These are phyloP conservation scores for Escovopsis sp. DNA, from an alignment of 2,329 filamentous ascomycete species.

Conservation along the genomic window DNA sequence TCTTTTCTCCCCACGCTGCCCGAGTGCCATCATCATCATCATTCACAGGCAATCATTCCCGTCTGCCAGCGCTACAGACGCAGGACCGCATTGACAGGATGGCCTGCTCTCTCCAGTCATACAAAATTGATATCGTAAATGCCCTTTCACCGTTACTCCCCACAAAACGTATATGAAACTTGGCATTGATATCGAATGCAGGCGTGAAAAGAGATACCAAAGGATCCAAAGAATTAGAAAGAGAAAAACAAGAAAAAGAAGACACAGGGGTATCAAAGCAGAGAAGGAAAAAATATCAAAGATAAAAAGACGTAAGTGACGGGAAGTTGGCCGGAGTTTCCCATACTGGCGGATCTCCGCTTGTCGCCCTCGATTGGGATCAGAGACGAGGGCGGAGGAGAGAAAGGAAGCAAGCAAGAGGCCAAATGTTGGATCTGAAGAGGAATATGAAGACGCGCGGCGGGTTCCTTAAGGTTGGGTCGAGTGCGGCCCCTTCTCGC, in stretches of 20 bases:
- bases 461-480: conserved; percentile 4
- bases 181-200: neutral
- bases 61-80: no score
- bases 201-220: neutral
- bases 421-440: neutral
- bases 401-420: neutral
- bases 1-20: no score
- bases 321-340: no score
- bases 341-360: no score
- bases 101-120: neutral
- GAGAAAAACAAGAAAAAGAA: conserved; percentile 11
- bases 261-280: conserved; percentile 21
- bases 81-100: no score
- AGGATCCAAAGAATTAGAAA: conserved; percentile 7
- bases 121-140: no score
- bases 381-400: no score
- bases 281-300: conserved; percentile 7
- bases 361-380: no score
- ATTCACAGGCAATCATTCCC: no score
- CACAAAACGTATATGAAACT: neutral
- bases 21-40: no score
- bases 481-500: conserved; percentile 16
- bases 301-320: no score
- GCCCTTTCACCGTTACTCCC: neutral
- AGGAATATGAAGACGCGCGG: no score